phyloP scores from a whole-genome alignment of 164 flowering plant species.

The Macadamia integrifolia region DNA sequence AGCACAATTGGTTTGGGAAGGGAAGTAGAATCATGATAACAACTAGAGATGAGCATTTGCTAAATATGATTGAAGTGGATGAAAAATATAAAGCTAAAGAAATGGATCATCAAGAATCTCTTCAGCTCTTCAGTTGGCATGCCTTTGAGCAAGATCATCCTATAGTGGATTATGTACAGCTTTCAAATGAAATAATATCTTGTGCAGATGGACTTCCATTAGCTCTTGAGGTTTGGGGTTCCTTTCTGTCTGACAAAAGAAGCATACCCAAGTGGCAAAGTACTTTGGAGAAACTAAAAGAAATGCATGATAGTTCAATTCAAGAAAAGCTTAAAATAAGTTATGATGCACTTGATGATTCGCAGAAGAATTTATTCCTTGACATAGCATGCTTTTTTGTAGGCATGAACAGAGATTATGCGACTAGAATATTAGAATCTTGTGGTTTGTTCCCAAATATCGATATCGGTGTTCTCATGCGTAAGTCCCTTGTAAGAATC shows the following conservation, averaged over 20 bases:
- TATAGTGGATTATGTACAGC: background rate
- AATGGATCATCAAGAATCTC: background rate
- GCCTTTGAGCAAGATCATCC: conserved; percentile 7
- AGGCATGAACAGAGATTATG: background rate
- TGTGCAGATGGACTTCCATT: background rate
- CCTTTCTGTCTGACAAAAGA: conserved; percentile 4
- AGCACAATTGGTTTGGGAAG: conserved; percentile 13
- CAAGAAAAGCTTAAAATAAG: conserved; percentile 4
- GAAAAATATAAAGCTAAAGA: background rate
- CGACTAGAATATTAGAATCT: background rate
- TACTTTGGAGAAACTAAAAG: background rate
- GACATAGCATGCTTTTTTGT: background rate
- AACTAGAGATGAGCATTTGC: conserved; percentile 1
- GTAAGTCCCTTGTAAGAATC: background rate
- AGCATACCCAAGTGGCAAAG: background rate
- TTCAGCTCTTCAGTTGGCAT: conserved; percentile 14
- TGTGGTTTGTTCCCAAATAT: background rate
- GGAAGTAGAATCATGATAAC: conserved; percentile 24
- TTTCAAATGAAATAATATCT: background rate
- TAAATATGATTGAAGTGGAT: background rate
- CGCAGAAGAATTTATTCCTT: background rate
- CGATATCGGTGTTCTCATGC: background rate
- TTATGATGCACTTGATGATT: conserved; percentile 5
- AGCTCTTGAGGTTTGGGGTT: conserved; percentile 8
- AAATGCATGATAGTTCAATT: conserved; percentile 1